These are phyloP conservation scores for Penicillium paneum DNA, from an alignment of 2,329 filamentous ascomycete genomes.

Conservation along the genomic window DNA sequence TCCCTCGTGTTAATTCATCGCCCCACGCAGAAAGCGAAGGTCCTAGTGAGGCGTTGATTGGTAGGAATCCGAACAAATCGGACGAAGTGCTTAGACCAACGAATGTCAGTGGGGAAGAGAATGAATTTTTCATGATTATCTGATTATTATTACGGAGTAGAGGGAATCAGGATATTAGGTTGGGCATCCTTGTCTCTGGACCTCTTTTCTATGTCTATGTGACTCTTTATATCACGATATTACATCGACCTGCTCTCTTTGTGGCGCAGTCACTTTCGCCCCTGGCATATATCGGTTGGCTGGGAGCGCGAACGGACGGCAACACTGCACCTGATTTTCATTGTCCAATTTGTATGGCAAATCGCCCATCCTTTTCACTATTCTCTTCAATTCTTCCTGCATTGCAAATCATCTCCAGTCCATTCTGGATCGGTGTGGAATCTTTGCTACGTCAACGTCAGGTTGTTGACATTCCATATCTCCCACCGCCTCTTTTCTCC, in stretches of 20 bases:
- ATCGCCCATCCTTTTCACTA: neutral
- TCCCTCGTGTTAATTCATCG: constrained; percentile 12
- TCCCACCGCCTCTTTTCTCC: constrained; percentile 27
- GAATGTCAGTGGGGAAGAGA: neutral
- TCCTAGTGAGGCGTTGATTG: constrained; percentile 1
- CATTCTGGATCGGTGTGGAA: constrained; percentile 23
- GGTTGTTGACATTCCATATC: constrained; percentile 12
- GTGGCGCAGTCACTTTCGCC: constrained; percentile 10
- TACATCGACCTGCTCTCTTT: neutral
- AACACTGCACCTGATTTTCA: constrained; percentile 1
- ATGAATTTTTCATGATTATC: neutral
- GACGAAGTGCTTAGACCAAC: constrained; percentile 5
- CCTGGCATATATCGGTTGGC: constrained; percentile 7
- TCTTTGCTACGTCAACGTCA: constrained; percentile 16
- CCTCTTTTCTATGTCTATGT: neutral
- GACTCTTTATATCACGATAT: neutral
- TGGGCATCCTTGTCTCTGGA: neutral
- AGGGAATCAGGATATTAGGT: neutral
- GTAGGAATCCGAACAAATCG: constrained; percentile 9
- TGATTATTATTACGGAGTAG: neutral
- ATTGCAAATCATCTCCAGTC: constrained; percentile 12
- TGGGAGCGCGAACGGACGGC: neutral
- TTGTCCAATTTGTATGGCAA: neutral
- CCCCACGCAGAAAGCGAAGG: neutral
- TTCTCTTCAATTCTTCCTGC: neutral